phyloP scores from a whole-genome alignment of 257 asterid genomes.

The Solanum chiquidenum region DNA sequence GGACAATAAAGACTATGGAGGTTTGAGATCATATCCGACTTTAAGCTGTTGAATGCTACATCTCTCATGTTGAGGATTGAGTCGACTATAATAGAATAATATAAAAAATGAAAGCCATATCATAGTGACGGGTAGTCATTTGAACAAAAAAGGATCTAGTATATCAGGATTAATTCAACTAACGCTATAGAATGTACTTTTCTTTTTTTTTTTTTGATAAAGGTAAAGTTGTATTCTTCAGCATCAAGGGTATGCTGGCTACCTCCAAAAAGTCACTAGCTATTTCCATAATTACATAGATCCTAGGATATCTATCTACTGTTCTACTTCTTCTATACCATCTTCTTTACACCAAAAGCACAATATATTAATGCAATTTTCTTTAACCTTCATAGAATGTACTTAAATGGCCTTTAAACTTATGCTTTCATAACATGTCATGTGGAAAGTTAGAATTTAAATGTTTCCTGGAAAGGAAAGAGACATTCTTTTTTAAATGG shows the following conservation, averaged over 20 bases:
- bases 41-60: background rate
- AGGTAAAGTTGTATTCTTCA: no score
- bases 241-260: no score
- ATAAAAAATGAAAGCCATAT: background rate
- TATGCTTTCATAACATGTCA: background rate
- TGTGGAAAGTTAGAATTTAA: background rate
- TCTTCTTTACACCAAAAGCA: no score
- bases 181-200: background rate
- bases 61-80: background rate
- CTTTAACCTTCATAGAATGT: background rate
- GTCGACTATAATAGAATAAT: background rate
- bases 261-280: no score
- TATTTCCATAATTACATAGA: no score
- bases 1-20: conserved; percentile 62
- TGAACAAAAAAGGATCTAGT: background rate
- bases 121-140: background rate
- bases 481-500: background rate
- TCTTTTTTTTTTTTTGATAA: no score
- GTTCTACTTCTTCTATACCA: no score
- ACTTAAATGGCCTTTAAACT: background rate
- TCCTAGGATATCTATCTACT: no score
- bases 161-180: background rate
- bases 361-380: no score
- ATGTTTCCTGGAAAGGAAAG: background rate
- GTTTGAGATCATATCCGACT: conserved; percentile 20